These are phyloP conservation scores for Trypethelium eluteriae DNA, from an alignment of 495 filamentous ascomycete genomes.

Conservation along the genomic window DNA sequence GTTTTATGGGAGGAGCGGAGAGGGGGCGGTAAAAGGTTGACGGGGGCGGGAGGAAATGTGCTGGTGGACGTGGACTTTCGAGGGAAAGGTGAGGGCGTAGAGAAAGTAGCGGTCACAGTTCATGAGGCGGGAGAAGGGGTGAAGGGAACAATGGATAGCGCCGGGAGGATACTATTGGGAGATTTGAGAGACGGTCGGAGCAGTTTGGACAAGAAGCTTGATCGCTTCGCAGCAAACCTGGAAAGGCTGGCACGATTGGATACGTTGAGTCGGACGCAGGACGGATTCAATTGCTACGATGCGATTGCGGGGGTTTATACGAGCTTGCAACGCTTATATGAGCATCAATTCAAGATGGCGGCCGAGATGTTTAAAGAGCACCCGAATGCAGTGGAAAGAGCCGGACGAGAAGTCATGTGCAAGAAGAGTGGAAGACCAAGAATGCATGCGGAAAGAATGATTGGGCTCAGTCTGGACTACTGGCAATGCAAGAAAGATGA, in stretches of 20 bases:
- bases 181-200: conserved; percentile 42
- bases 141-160: conserved; percentile 41
- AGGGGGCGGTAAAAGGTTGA: conserved; percentile 47
- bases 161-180: conserved; percentile 46
- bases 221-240: conserved; percentile 70
- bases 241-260: conserved; percentile 72
- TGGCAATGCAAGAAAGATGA: conserved; percentile 44
- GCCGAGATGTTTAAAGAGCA: conserved; percentile 43
- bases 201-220: conserved; percentile 51
- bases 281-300: conserved; percentile 77
- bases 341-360: conserved; percentile 56
- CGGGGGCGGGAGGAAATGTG: conserved; percentile 61
- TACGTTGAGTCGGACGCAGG: conserved; percentile 55
- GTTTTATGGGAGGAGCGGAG: conserved; percentile 68
- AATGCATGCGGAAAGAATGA: conserved; percentile 62
- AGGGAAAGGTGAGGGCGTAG: conserved; percentile 40
- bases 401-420: conserved; percentile 51
- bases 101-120: conserved; percentile 38
- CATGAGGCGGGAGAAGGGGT: conserved; percentile 43
- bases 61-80: conserved; percentile 48
- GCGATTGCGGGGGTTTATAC: conserved; percentile 73
- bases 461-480: conserved; percentile 78
- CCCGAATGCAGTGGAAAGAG: conserved; percentile 38
- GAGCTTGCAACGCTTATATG: conserved; percentile 55
- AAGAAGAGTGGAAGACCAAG: conserved; percentile 65